A percentile compares a stretch with the other conserved stretches of the same genome.
phyloP scores from a whole-genome alignment of 2,329 filamentous ascomycete genomes.

The Neurospora crassa region DNA sequence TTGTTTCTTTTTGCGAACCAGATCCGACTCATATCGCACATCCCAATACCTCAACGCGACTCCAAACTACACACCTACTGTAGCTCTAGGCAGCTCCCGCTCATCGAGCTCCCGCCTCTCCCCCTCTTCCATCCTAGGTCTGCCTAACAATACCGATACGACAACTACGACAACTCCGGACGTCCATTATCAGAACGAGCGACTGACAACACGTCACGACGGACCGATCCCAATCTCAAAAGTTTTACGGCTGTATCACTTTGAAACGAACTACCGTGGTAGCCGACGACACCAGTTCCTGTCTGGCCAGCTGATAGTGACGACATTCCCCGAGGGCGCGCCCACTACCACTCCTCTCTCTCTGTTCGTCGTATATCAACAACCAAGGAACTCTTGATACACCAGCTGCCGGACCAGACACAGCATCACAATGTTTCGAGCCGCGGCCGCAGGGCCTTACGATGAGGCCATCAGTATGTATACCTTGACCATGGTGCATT shows the following conservation, averaged over 20 bases:
- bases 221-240: not conserved
- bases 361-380: not conserved
- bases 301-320: not conserved
- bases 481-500: not conserved
- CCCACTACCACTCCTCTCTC: not conserved
- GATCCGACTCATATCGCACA: not conserved
- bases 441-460: constrained; percentile 47
- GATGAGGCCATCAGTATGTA: constrained; percentile 50
- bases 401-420: not conserved
- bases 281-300: not conserved
- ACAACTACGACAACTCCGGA: not conserved
- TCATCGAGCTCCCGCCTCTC: not conserved
- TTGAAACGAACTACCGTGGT: not conserved
- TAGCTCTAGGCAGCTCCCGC: not conserved
- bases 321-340: not conserved
- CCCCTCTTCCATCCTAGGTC: not conserved
- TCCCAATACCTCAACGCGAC: not conserved
- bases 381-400: not conserved
- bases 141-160: not conserved
- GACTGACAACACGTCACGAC: not conserved
- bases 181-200: not conserved
- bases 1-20: no score
- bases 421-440: constrained; percentile 43
- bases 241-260: not conserved
- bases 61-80: not conserved